Conservation (phyloP, 495 filamentous ascomycete genomes). For the Pseudevernia furfuracea region DNA sequence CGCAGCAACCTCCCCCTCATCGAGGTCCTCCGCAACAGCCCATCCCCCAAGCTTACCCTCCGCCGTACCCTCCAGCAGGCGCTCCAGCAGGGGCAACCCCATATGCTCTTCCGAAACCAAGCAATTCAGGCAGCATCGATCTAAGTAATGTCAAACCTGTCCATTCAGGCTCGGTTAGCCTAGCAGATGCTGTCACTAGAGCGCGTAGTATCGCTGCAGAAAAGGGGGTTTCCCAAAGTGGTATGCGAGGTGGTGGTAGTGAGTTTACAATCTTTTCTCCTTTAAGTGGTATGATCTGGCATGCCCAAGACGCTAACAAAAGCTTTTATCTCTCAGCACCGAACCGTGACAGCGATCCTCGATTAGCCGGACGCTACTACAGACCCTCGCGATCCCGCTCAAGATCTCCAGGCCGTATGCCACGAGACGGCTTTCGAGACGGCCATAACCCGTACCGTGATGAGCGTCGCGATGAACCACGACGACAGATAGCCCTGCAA, state of each 20-base stretch:
- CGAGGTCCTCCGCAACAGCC: slow-evolving; percentile 24
- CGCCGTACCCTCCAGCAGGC: slow-evolving; percentile 29
- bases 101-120: slow-evolving; percentile 52
- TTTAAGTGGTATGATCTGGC: neutral
- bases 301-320: slow-evolving; percentile 11
- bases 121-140: slow-evolving; percentile 61
- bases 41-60: slow-evolving; percentile 31
- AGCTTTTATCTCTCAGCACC: slow-evolving; percentile 16
- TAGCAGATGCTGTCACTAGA: slow-evolving; percentile 65
- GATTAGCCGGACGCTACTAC: slow-evolving; percentile 42
- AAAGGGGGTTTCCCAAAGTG: slow-evolving; percentile 48
- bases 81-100: slow-evolving; percentile 34
- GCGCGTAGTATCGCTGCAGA: slow-evolving; percentile 65
- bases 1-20: slow-evolving; percentile 28
- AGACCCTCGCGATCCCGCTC: slow-evolving; percentile 59
- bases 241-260: slow-evolving; percentile 30
- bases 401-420: slow-evolving; percentile 49
- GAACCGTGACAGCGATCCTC: slow-evolving; percentile 34
- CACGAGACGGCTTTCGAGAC: slow-evolving; percentile 54
- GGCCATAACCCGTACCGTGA: slow-evolving; percentile 68
- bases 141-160: slow-evolving; percentile 66
- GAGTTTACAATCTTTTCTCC: slow-evolving; percentile 18
- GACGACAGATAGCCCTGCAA: slow-evolving; percentile 42
- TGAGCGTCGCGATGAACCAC: slow-evolving; percentile 59
- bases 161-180: slow-evolving; percentile 62